Base-by-base conservation (phyloP, 805 yeast genomes). In the Candida manassasensis region DNA sequence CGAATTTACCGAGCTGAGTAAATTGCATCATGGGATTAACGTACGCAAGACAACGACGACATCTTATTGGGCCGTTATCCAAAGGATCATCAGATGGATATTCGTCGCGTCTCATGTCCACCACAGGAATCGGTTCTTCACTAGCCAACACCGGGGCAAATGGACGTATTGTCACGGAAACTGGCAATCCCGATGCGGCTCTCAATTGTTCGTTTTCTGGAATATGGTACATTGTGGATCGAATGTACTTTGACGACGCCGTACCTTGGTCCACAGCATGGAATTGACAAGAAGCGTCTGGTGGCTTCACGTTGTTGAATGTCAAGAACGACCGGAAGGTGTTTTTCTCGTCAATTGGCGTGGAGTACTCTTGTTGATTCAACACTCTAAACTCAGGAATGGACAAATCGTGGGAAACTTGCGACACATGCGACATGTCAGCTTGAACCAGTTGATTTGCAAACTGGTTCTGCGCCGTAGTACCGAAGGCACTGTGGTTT, bases 21-120 rank as follows among this genome's bases (percentile, higher is more conserved):
- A 77, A 79, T 41, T 74, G 79, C 79, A 84, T 82, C 13, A 79
- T 75, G 3, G 97, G 94, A 54, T 90, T 93, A 42, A 88, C 70
- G 57, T 88, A 93, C 1, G 96, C 77, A 37, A 96, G 76, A 62
- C 99, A 93, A 42, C 97, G 80, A 45, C 77, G 75, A 61, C 99
- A 93, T 47, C 99, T 75, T 21, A 94, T 81, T 0, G 96, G 95
- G 1, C 87, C 86, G 16, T 54, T 48, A 34, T 62, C 69, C 29
- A 53, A 43, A 1, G 55, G 52, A 19, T 49, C 53, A 3, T 42
- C 40, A 4, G 31, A 12, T 9, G 34, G 35, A 13, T 13, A 22
- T 6, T 31, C 27, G 26, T 15, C 16, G 13, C 34, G 27, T 16
- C 68, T 60, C 63, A 75, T 73, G 51, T 85, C 89, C 4, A 81